These are phyloP conservation scores for Solanum aculeatissimum DNA, from an alignment of 305 asterid genomes.

Conservation along the genomic window DNA sequence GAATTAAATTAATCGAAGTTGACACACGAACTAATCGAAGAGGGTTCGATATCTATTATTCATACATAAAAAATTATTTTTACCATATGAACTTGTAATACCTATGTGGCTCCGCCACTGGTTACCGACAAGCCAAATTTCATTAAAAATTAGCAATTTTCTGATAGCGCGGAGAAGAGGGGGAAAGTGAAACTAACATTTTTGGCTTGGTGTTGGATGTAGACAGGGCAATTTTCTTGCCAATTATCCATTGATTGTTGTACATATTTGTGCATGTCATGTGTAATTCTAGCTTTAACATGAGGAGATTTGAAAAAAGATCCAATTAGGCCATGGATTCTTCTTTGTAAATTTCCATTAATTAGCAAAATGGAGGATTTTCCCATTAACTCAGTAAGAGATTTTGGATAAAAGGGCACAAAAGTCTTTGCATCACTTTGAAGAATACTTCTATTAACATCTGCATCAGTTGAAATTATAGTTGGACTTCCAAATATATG, in stretches of 20 bases:
- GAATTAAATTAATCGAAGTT: neutral
- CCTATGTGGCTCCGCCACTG: too few relatives aligned
- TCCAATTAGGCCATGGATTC: conserved; percentile 77
- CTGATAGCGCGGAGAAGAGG: neutral
- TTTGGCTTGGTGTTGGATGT: conserved; percentile 74
- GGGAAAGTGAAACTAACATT: conserved; percentile 21
- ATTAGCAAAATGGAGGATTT: conserved; percentile 64
- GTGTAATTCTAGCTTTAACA: conserved; percentile 55
- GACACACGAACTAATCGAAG: too few relatives aligned
- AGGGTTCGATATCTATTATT: too few relatives aligned
- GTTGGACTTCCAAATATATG: conserved; percentile 82
- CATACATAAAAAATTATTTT: too few relatives aligned
- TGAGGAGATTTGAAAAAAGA: conserved; percentile 54
- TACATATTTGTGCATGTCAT: conserved; percentile 56
- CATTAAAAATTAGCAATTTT: neutral
- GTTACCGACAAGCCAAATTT: neutral
- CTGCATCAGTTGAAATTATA: conserved; percentile 79
- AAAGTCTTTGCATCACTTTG: conserved; percentile 75
- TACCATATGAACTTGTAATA: too few relatives aligned
- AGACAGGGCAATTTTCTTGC: conserved; percentile 46
- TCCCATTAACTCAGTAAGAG: conserved; percentile 83
- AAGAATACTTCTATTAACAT: conserved; percentile 55
- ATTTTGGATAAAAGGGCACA: conserved; percentile 80
- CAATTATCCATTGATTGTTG: conserved; percentile 48
- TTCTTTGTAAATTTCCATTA: conserved; percentile 65